Conservation (phyloP, 768 basidiomycete species). For the Collybiopsis luxurians region DNA sequence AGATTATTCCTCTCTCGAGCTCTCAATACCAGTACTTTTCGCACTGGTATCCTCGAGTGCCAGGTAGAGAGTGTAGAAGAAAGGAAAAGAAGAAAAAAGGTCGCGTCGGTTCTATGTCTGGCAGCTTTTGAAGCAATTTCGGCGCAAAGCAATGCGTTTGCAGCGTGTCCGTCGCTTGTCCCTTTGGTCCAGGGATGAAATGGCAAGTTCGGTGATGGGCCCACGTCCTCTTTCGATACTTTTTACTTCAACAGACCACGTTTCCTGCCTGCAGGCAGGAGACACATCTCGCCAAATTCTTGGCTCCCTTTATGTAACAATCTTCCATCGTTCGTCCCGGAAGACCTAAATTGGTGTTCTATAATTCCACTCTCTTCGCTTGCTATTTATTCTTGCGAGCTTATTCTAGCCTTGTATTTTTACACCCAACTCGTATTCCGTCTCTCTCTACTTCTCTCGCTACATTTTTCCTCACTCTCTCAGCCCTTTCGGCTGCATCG, state of each 20-base stretch:
- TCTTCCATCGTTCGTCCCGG: slow-evolving; percentile 18
- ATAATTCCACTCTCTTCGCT: neutral
- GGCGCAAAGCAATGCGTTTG: slow-evolving; percentile 38
- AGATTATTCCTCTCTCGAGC: slow-evolving; percentile 1
- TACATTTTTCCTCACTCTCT: neutral
- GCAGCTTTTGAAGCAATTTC: slow-evolving; percentile 52
- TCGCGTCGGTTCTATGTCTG: slow-evolving; percentile 43
- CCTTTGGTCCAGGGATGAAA: slow-evolving; percentile 38
- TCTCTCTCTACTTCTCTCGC: neutral
- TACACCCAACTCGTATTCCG: neutral
- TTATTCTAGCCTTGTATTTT: neutral
- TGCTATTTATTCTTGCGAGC: neutral
- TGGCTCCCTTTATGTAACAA: slow-evolving; percentile 40
- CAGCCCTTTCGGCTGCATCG: neutral
- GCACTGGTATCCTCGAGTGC: slow-evolving; percentile 3
- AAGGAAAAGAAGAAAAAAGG: slow-evolving; percentile 27
- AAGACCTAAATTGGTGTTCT: slow-evolving; percentile 2
- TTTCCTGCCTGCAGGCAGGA: slow-evolving; percentile 76
- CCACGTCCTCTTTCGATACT: slow-evolving; percentile 54
- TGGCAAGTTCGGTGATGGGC: slow-evolving; percentile 32
- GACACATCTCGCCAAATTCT: slow-evolving; percentile 35
- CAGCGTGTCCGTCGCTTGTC: slow-evolving; percentile 53
- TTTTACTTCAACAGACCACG: slow-evolving; percentile 53
- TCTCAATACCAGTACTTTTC: slow-evolving; percentile 2
- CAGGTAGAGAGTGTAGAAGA: slow-evolving; percentile 11